A percentile compares a stretch with the other conserved stretches of the same genome.
These are phyloP conservation scores for Saccharomycopsis guyanensis DNA, from an alignment of 805 yeast genomes.

Conservation along the genomic window DNA sequence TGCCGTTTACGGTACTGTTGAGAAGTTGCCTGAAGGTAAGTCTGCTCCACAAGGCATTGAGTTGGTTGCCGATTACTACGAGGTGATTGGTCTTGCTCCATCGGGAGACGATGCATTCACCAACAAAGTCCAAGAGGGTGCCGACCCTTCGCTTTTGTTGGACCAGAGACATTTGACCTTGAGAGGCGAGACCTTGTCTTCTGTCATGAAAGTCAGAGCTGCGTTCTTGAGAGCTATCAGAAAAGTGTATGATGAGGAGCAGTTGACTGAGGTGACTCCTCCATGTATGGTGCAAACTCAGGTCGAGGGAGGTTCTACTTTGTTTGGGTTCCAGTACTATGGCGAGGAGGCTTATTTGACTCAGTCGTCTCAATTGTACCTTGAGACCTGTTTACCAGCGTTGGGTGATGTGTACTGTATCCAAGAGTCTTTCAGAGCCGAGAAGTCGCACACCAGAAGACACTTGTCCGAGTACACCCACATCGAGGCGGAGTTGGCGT, in stretches of 20 bases:
- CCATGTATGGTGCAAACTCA: conserved; percentile 99
- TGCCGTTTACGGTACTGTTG: conserved; percentile 69
- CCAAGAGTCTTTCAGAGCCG: conserved; percentile 99
- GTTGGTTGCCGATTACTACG: conserved; percentile 82
- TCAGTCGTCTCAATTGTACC: conserved; percentile 92
- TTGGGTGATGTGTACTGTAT: conserved; percentile 96
- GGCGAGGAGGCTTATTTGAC: conserved; percentile 96
- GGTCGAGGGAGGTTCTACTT: conserved; percentile 98
- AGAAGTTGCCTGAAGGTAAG: conserved; percentile 89
- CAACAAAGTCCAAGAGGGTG: conserved; percentile 87
- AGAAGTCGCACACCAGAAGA: conserved; percentile 97
- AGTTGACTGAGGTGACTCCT: conserved; percentile 86
- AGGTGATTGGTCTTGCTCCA: conserved; percentile 89
- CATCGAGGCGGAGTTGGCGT: conserved; percentile 89
- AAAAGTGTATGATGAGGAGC: conserved; percentile 66
- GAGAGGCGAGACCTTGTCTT: conserved; percentile 90
- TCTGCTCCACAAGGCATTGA: conserved; percentile 97
- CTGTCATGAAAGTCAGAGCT: conserved; percentile 94
- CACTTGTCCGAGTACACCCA: conserved; percentile 96
- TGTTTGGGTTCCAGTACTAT: conserved; percentile 87
- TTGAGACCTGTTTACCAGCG: conserved; percentile 94
- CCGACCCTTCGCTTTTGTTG: conserved; percentile 86
- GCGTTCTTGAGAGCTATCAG: conserved; percentile 66
- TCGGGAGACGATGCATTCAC: conserved; percentile 92
- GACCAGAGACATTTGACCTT: conserved; percentile 95